These are phyloP conservation scores for Fonsecaea pugnacius DNA, from an alignment of 2,329 filamentous ascomycete genomes.

Conservation along the genomic window DNA sequence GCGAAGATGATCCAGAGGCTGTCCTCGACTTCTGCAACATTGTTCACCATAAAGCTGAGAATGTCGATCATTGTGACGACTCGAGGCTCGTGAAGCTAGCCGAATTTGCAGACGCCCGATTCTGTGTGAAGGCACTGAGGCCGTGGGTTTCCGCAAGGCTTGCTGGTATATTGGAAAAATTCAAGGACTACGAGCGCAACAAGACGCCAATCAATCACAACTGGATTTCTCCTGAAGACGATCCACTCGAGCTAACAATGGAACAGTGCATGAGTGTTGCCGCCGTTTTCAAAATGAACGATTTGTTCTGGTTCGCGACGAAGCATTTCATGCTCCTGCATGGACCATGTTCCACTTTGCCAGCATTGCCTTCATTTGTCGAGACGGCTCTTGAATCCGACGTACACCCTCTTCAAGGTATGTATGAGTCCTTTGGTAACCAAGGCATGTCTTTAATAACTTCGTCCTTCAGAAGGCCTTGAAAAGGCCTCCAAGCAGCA, in stretches of 20 bases:
- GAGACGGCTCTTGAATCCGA: not conserved
- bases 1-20: not conserved
- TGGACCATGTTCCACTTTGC: not conserved
- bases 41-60: constrained; percentile 1
- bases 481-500: not conserved
- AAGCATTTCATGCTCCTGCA: not conserved
- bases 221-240: not conserved
- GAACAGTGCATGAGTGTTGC: not conserved
- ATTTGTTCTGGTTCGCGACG: not conserved
- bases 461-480: not conserved
- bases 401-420: not conserved
- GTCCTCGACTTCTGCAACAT: constrained; percentile 19
- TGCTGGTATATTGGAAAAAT: not conserved
- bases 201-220: not conserved
- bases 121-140: not conserved
- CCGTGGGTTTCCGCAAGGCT: not conserved
- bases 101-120: not conserved
- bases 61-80: not conserved
- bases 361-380: not conserved
- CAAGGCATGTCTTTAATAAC: too few species aligned
- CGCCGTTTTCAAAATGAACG: not conserved
- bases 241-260: not conserved
- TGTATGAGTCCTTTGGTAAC: not conserved
- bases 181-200: not conserved
- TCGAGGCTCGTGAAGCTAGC: not conserved